Evolutionary conservation across 257 asterid genomes (phyloP).

Genomic region (Leonotis leonurus): DNA sequence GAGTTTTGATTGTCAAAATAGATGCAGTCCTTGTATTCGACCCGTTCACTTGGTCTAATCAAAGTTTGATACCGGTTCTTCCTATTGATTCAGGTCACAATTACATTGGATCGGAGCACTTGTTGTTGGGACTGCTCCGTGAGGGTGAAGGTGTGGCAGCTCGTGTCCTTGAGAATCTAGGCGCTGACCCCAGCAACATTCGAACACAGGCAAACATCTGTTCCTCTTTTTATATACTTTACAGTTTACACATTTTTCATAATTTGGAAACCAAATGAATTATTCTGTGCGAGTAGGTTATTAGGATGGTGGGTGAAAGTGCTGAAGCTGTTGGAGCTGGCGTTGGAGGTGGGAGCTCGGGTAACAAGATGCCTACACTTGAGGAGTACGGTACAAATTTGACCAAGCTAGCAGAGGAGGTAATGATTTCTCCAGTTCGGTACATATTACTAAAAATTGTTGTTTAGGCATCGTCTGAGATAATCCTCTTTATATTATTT

Average conservation of each 20-base stretch:
- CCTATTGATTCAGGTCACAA: constrained; percentile 66
- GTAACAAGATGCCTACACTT: constrained; percentile 67
- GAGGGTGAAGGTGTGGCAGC: constrained; percentile 99
- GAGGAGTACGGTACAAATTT: constrained; percentile 82
- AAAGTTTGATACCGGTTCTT: neutral
- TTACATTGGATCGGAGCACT: constrained; percentile 98
- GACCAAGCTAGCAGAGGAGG: constrained; percentile 90
- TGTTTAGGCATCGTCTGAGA: neutral
- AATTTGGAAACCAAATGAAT: neutral
- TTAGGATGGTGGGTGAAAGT: constrained; percentile 82
- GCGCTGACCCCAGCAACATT: constrained; percentile 91
- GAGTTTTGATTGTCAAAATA: neutral
- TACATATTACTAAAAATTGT: neutral
- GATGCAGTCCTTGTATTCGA: neutral
- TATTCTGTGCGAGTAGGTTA: constrained; percentile 38
- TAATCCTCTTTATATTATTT: constrained; percentile 14
- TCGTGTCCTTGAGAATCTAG: constrained; percentile 90
- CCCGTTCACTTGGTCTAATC: neutral
- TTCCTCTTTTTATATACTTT: neutral
- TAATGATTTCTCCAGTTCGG: constrained; percentile 11
- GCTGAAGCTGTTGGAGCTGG: constrained; percentile 76
- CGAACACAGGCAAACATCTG: constrained; percentile 63
- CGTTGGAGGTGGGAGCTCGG: constrained; percentile 26
- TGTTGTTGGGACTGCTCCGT: constrained; percentile 86
- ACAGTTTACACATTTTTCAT: neutral